Evolutionary conservation across 225 moss, liverwort and hornwort genomes (phyloP).

Genomic region (Antitrichia curtipendula): DNA sequence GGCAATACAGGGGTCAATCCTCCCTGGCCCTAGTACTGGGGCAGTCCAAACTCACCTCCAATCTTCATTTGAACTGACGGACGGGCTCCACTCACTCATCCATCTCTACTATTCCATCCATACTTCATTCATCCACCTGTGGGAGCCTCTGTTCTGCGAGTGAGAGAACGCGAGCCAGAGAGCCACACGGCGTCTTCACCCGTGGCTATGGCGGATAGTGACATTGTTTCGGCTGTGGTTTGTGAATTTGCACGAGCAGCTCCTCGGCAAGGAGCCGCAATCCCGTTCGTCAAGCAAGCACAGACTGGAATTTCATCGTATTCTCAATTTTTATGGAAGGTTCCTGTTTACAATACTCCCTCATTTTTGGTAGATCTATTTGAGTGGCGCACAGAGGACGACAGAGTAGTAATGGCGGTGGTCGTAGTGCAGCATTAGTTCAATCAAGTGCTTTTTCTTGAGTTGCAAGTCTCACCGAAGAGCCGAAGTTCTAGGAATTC

Average conservation of each 20-base stretch:
- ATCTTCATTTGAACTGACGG: too few relatives aligned
- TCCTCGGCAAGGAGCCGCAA: not conserved
- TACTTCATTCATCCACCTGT: not conserved
- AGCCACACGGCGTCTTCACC: conserved; percentile 5
- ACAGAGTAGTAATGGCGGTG: not conserved
- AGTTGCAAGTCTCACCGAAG: not conserved
- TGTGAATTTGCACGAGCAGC: not conserved
- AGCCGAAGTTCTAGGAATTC: not conserved
- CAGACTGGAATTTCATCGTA: not conserved
- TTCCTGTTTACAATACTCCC: not conserved
- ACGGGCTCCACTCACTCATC: too few relatives aligned
- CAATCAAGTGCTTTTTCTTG: not conserved
- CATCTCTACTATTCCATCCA: not conserved
- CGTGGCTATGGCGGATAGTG: conserved; percentile 11
- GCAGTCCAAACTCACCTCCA: too few relatives aligned
- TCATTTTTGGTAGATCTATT: not conserved
- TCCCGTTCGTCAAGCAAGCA: not conserved
- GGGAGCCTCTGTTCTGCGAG: not conserved
- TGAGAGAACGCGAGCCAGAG: not conserved
- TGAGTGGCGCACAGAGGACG: not conserved
- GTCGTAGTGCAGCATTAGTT: not conserved
- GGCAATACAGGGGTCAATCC: too few relatives aligned
- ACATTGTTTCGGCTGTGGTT: not conserved
- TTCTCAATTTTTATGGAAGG: not conserved
- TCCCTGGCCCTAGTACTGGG: too few relatives aligned